Percentiles rank a stretch among this genome's conserved stretches.
Conservation (phyloP, 345 rosid species). For the Hibiscus syriacus region DNA sequence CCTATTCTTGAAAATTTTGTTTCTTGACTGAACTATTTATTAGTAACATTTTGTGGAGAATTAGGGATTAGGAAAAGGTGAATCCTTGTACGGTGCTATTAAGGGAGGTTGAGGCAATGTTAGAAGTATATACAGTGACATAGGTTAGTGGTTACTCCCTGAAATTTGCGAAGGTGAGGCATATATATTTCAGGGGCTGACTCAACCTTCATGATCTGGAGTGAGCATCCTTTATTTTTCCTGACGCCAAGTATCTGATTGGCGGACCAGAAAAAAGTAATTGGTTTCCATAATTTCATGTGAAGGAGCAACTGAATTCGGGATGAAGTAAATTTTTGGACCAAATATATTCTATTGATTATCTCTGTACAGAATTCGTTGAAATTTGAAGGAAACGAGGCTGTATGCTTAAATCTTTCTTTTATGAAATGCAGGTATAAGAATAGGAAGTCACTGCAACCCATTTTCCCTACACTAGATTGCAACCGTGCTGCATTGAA, state of each 20-base stretch:
- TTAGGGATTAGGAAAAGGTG: too few species aligned
- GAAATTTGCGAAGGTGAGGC: too few species aligned
- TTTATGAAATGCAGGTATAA: slow-evolving; percentile 35
- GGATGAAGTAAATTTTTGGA: not conserved
- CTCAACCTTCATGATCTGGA: not conserved
- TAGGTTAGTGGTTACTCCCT: too few species aligned
- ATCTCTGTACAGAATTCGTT: not conserved
- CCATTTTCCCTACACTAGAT: slow-evolving; percentile 19
- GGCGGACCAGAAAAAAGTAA: not conserved
- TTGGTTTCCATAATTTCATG: not conserved
- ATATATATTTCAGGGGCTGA: not conserved
- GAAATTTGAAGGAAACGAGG: not conserved
- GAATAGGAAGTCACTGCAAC: too few species aligned
- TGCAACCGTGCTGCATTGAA: slow-evolving; percentile 25
- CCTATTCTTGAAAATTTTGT: too few species aligned
- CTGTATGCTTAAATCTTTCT: not conserved
- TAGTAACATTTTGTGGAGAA: too few species aligned
- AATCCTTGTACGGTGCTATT: too few species aligned
- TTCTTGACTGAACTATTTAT: too few species aligned
- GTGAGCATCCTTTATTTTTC: not conserved
- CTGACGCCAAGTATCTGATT: not conserved
- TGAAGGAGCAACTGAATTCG: not conserved
- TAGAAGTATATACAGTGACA: too few species aligned
- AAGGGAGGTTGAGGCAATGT: too few species aligned
- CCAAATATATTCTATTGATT: not conserved